Conservation (phyloP, 2,329 filamentous ascomycete species). For the Cyphellophora europaea region DNA sequence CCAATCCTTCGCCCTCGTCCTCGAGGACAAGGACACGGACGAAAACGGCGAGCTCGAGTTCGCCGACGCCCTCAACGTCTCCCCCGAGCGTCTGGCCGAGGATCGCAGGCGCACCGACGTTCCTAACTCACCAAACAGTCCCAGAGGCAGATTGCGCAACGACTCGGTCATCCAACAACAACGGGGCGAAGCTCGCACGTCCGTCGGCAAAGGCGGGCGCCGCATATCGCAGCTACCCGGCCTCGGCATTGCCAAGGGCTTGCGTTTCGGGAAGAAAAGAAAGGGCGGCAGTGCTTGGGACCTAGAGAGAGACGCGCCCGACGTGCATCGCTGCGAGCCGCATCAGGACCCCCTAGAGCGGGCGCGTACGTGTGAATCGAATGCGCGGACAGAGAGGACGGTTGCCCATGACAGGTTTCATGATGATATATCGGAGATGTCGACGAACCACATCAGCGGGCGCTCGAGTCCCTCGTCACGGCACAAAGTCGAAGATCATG, state of each 20-base stretch:
- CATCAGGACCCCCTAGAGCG: neutral
- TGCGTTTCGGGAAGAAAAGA: constrained; percentile 1
- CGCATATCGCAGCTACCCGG: constrained; percentile 11
- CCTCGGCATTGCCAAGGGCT: constrained; percentile 8
- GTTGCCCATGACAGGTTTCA: neutral
- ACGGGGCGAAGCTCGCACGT: too few relatives aligned
- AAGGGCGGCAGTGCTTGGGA: constrained; percentile 1
- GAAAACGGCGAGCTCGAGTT: constrained; percentile 13
- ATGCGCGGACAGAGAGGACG: neutral
- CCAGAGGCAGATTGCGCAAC: constrained; percentile 9
- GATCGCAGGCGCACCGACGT: constrained; percentile 3
- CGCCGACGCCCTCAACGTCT: constrained; percentile 10
- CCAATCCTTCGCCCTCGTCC: constrained; percentile 13
- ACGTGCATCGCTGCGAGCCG: neutral
- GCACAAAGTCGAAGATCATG: neutral
- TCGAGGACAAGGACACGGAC: constrained; percentile 9
- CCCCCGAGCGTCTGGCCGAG: constrained; percentile 7
- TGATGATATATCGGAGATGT: neutral
- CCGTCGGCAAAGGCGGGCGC: too few relatives aligned
- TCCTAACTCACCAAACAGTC: constrained; percentile 5
- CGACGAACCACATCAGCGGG: neutral
- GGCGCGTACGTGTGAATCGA: too few relatives aligned
- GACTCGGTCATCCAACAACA: too few relatives aligned
- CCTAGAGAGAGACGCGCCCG: constrained; percentile 4
- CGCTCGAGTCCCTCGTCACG: neutral